phyloP scores from a whole-genome alignment of 495 filamentous ascomycete genomes.

The Aspergillus homomorphus region DNA sequence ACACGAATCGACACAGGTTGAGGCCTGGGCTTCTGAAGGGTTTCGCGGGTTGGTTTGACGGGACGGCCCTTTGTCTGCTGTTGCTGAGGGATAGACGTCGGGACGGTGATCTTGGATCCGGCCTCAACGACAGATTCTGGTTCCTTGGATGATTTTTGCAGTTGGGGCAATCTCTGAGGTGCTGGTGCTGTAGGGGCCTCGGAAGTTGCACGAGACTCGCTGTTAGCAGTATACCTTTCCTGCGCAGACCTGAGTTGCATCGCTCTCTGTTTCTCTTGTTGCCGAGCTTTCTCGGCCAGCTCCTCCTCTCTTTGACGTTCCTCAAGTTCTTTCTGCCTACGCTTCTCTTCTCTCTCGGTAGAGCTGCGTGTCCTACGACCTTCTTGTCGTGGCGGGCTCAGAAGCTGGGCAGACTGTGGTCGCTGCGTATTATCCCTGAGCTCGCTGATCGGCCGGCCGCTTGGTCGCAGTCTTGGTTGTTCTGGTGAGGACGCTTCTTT shows the following conservation, averaged over 20 bases:
- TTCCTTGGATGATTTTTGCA: conserved; percentile 48
- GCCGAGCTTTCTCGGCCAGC: conserved; percentile 60
- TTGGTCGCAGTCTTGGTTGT: conserved; percentile 26
- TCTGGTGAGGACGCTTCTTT: conserved; percentile 52
- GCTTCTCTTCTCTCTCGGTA: conserved; percentile 66
- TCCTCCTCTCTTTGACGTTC: conserved; percentile 41
- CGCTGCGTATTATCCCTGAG: conserved; percentile 9
- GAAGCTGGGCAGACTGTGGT: conserved; percentile 21
- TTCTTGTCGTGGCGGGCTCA: conserved; percentile 42
- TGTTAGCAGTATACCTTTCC: conserved; percentile 33
- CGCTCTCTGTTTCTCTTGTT: conserved; percentile 59
- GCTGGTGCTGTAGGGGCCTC: conserved; percentile 19
- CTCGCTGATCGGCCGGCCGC: conserved; percentile 17
- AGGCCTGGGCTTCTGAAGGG: conserved; percentile 61
- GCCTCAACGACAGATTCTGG: conserved; percentile 34
- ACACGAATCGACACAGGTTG: conserved; percentile 78
- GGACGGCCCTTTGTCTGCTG: conserved; percentile 60
- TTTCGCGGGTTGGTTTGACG: conserved; percentile 67
- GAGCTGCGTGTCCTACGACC: conserved; percentile 68
- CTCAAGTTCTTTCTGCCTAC: conserved; percentile 61
- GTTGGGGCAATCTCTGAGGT: conserved; percentile 42
- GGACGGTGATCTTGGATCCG: conserved; percentile 36
- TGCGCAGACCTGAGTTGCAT: conserved; percentile 36
- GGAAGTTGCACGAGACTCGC: conserved; percentile 30
- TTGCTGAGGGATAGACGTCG: conserved; percentile 50